Evolutionary conservation across 441 rosid species (phyloP), one percentile per base, ranked within the genome.

Genomic region (Monsonia emarginata): DNA sequence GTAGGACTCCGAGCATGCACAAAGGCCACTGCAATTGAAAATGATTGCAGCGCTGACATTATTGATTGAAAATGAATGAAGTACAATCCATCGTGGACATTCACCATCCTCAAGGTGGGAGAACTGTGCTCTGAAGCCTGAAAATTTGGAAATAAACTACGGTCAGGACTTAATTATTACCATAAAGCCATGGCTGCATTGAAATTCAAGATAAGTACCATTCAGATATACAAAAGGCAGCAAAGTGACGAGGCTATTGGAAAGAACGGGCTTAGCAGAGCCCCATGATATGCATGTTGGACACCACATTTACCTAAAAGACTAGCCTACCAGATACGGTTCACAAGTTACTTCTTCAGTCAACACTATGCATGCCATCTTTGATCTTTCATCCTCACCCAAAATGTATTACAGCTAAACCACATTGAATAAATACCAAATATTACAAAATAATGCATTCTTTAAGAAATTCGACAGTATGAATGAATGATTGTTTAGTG

Each of bases 1-100:
- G 67, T 66, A 10, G 85, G 83, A 70, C 81, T 87, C 67, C 82
- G 86, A 66, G 77, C 54, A 78, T 88, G 95, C 67, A 91, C 79
- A 64, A 76, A 85, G 4, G 96, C 92, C 54, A 91, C 74, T 59
- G 97, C 97, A 70, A 87, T 79, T 46, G 92, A 71, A 66, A 91
- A 81, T 36, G 90, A 77, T 70, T 91, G 97, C 87, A 91, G 67
- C 38, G 83, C 87, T 48, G 97, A 88, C 42, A 88, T 69, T 32
- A 79, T 68, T 63, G 84, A 79, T 70, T 84, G 85, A 66, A 89
- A 86, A 68, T 85, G 86, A 57, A 91, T 76, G 40, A 82, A 80
- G 73, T 91, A 86, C 72, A 89, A 81, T 42, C 91, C 96, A 13
- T 83, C 84, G 19, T 73, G 77, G 65, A 89, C 77, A 71, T 74